Base-by-base conservation (phyloP, 257 asterid genomes). In the Penstemon davidsonii region DNA sequence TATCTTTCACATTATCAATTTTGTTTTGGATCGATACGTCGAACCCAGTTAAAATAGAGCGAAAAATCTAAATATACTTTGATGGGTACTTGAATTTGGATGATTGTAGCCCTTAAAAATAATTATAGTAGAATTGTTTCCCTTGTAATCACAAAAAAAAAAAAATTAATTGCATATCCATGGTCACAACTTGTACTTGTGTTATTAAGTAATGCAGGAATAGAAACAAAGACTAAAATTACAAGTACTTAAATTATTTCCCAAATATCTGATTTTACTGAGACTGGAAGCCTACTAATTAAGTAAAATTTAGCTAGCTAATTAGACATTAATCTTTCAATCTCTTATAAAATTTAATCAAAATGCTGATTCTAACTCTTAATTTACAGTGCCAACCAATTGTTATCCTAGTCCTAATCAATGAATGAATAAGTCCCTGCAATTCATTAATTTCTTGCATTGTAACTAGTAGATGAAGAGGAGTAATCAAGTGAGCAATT, bases 401-500 rank as follows among this genome's bases (percentile, higher is more conserved):
- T 41, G 61, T 59, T 73, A 69, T 55, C 53, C 74, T 69, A 59
- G 50, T 37, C 40, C 44, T 43, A 18, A 57, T 45, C 7, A 47
- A 41, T 25, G 33, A 25, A 39, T 7, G 8, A 38, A 8, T 2
- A 47, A 43, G 43, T 51, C 56, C 8, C 15, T 54, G 45, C 37
- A 50, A 4, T 15, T 71, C 43, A 66, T 51, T 78, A 62, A 5
- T 70, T 67, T 51, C 76, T 65, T 6, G 72, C 53, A 61, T 66
- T 47, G 72, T 69, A 75, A 60, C 71, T 78, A 39, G 80, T 75
- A 6, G 88, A 80, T 7, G 91, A 83, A 62, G 85, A 77, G 10
- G 88, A 78, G 75, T 83, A 80, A 59, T 66, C 74, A 45, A 76
- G 75, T 9, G 88, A 78, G 70, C 78, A 81, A 70, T 76, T 73